Evolutionary conservation across 2,329 filamentous ascomycete genomes (phyloP).

Genomic region (Rachicladosporium sp.): DNA sequence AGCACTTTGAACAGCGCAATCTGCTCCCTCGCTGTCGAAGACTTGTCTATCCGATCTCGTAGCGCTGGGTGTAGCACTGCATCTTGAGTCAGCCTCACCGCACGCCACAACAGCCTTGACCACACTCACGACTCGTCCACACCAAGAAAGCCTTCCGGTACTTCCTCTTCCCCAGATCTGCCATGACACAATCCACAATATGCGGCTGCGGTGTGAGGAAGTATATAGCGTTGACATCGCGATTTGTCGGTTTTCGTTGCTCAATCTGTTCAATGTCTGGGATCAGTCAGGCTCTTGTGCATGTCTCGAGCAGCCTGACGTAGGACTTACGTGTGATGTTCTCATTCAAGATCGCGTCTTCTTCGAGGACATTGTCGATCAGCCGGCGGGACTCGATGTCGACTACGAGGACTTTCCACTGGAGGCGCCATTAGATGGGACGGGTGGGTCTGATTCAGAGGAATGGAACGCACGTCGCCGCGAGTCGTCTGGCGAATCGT

Average conservation of each 20-base stretch:
- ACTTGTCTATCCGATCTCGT: constrained; percentile 63
- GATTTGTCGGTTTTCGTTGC: constrained; percentile 67
- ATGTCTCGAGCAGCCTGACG: background rate
- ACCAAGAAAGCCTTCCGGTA: constrained; percentile 72
- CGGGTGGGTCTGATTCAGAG: too few relatives aligned
- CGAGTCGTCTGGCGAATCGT: constrained; percentile 67
- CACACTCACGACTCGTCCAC: constrained; percentile 58
- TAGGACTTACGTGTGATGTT: constrained; percentile 74
- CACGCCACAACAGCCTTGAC: background rate
- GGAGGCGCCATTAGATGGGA: too few relatives aligned
- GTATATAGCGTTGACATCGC: constrained; percentile 90
- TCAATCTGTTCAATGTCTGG: constrained; percentile 91
- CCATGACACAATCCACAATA: constrained; percentile 85
- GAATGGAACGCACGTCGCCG: constrained; percentile 43
- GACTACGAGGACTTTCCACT: constrained; percentile 96
- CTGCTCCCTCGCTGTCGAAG: constrained; percentile 54
- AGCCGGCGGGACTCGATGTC: constrained; percentile 75
- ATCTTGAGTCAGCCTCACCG: constrained; percentile 9
- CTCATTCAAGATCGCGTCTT: constrained; percentile 93
- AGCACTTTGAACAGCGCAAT: constrained; percentile 73
- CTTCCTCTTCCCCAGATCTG: constrained; percentile 74
- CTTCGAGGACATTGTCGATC: constrained; percentile 79
- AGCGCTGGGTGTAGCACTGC: constrained; percentile 56
- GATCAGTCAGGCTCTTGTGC: constrained; percentile 18
- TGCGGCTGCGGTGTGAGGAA: constrained; percentile 74